These are phyloP conservation scores for Kwoniella bestiolae DNA, from an alignment of 768 basidiomycete species.

Conservation along the genomic window DNA sequence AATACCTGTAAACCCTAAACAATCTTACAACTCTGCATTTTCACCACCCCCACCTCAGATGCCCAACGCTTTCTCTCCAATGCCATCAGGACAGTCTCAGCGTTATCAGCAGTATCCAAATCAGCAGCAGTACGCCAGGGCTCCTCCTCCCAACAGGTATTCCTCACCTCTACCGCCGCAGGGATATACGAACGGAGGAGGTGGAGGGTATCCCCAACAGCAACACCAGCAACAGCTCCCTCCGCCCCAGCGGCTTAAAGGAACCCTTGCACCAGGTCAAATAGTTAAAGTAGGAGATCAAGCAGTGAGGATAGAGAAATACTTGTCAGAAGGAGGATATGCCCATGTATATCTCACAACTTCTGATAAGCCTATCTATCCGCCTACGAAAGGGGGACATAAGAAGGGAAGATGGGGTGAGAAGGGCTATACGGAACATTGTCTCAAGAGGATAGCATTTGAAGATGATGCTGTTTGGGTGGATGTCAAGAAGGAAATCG, in stretches of 20 bases:
- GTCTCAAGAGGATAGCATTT: conserved; percentile 94
- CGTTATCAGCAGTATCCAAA: conserved; percentile 20
- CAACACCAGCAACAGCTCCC: conserved; percentile 8
- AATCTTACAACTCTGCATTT: conserved; percentile 23
- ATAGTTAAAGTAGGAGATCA: conserved; percentile 80
- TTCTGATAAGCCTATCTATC: conserved; percentile 74
- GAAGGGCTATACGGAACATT: conserved; percentile 90
- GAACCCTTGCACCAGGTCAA: conserved; percentile 68
- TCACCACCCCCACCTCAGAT: conserved; percentile 25
- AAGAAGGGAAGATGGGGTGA: conserved; percentile 50
- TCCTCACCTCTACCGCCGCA: conserved; percentile 8
- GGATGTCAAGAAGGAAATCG: conserved; percentile 96
- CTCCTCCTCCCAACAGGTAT: conserved; percentile 9
- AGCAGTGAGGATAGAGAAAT: conserved; percentile 87
- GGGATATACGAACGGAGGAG: neutral
- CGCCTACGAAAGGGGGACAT: conserved; percentile 33
- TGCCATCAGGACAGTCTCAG: conserved; percentile 22
- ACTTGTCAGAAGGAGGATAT: conserved; percentile 97
- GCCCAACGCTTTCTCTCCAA: conserved; percentile 16
- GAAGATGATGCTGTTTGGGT: conserved; percentile 84
- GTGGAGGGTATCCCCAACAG: conserved; percentile 12
- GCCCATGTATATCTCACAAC: conserved; percentile 96
- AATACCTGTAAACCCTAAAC: conserved; percentile 22
- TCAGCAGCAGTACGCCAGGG: conserved; percentile 17
- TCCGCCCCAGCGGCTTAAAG: conserved; percentile 51